These are phyloP conservation scores for Striga asiatica DNA, from an alignment of 257 asterid species.

Conservation along the genomic window DNA sequence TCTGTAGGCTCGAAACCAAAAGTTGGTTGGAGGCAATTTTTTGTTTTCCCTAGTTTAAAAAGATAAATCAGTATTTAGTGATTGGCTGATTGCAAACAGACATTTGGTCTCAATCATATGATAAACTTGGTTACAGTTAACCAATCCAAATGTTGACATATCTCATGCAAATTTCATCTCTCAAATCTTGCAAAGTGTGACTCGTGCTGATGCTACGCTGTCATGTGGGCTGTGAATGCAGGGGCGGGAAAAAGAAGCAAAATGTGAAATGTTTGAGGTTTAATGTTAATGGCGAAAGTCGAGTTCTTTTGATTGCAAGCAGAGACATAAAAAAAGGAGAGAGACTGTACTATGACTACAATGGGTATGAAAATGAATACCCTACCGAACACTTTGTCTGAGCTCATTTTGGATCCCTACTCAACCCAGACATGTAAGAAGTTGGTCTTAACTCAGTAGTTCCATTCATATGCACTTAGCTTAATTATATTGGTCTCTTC, in stretches of 20 bases:
- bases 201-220: neutral
- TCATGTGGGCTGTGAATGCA: constrained; percentile 32
- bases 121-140: neutral
- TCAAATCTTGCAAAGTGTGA: too few relatives aligned
- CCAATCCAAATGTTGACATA: neutral
- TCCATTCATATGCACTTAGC: neutral
- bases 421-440: neutral
- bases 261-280: constrained; percentile 80
- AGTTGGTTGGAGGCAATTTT: too few relatives aligned
- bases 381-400: constrained; percentile 87
- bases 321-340: constrained; percentile 81
- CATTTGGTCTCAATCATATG: neutral
- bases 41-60: too few relatives aligned
- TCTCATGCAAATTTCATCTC: too few relatives aligned
- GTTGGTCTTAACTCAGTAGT: constrained; percentile 3
- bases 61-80: too few relatives aligned
- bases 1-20: too few relatives aligned
- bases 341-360: constrained; percentile 79
- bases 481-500: neutral
- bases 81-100: neutral
- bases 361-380: constrained; percentile 77
- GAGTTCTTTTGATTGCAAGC: constrained; percentile 64
- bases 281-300: constrained; percentile 61
- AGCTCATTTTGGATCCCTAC: constrained; percentile 2
- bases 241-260: constrained; percentile 84